Conservation (phyloP, 2,329 filamentous ascomycete genomes). For the Pseudogymnoascus sp. region DNA sequence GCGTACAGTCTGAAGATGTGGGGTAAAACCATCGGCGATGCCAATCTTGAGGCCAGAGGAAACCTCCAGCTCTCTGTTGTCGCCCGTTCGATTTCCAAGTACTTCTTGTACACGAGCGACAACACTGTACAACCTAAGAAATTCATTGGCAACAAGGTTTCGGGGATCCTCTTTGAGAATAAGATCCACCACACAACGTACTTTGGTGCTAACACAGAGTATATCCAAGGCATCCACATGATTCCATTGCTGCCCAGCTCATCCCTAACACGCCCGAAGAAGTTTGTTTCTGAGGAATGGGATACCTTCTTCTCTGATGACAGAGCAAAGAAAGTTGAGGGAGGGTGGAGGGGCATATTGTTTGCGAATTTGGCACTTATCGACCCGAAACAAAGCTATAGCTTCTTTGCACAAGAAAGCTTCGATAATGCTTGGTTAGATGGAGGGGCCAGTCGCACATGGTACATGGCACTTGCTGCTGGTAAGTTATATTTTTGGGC, state of each 20-base stretch:
- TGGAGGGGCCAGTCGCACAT: conserved; percentile 73
- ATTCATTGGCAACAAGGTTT: conserved; percentile 73
- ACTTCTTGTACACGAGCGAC: conserved; percentile 68
- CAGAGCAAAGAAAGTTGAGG: conserved; percentile 53
- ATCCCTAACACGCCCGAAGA: conserved; percentile 52
- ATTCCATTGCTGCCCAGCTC: conserved; percentile 36
- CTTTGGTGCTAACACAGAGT: conserved; percentile 66
- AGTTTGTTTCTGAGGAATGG: conserved; percentile 80
- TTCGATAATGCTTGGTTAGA: conserved; percentile 67
- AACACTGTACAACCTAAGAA: conserved; percentile 64
- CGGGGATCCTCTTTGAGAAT: conserved; percentile 77
- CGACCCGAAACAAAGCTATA: conserved; percentile 59
- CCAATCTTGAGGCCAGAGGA: conserved; percentile 63
- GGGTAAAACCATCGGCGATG: conserved; percentile 69
- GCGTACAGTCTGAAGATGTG: conserved; percentile 89
- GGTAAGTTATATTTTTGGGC: conserved; percentile 37
- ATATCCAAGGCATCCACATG: conserved; percentile 47
- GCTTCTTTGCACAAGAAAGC: conserved; percentile 59
- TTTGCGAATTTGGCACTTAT: conserved; percentile 74
- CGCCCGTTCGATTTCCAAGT: conserved; percentile 61
- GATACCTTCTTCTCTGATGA: conserved; percentile 63
- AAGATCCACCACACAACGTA: conserved; percentile 91
- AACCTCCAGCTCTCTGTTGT: conserved; percentile 79
- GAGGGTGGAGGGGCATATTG: conserved; percentile 80
- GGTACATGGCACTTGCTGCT: conserved; percentile 74